Percentiles rank a stretch among this genome's conserved stretches.
phyloP scores from a whole-genome alignment of 2,329 filamentous ascomycete species.

The Aureobasidium uvarum region DNA sequence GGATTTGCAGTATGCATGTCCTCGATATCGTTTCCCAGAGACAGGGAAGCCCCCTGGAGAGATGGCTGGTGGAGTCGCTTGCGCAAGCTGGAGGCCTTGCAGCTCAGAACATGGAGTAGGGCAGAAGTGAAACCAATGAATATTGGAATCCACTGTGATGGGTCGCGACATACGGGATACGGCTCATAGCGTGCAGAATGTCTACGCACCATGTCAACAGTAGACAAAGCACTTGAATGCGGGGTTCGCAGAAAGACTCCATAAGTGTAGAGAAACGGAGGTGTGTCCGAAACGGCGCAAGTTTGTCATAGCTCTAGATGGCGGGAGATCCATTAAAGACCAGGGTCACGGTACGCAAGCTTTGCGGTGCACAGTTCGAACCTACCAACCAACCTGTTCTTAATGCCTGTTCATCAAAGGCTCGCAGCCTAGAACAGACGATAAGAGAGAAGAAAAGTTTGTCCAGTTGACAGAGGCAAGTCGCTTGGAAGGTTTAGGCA shows the following conservation, averaged over 20 bases:
- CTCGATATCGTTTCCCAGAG: too few relatives aligned
- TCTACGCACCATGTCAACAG: not conserved
- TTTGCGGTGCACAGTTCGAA: constrained; percentile 2
- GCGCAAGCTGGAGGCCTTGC: not conserved
- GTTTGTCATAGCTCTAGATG: not conserved
- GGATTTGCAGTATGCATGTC: too few relatives aligned
- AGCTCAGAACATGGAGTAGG: not conserved
- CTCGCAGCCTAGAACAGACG: not conserved
- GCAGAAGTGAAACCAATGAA: not conserved
- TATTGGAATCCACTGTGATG: not conserved
- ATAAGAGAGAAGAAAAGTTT: not conserved
- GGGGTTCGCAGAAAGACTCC: not conserved
- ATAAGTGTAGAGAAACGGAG: not conserved
- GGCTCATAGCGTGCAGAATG: not conserved
- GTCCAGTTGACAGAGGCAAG: not conserved
- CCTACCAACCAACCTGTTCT: not conserved
- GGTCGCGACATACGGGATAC: not conserved
- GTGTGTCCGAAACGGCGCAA: not conserved
- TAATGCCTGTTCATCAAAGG: not conserved
- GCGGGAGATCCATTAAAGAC: not conserved
- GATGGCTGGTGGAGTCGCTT: not conserved
- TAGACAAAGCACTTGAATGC: not conserved
- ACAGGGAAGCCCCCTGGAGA: too few relatives aligned
- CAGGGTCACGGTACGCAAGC: not conserved
- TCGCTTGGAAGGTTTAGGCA: too few relatives aligned